phyloP scores from a whole-genome alignment of 306 rosid genomes.

The Prunus mongolica region DNA sequence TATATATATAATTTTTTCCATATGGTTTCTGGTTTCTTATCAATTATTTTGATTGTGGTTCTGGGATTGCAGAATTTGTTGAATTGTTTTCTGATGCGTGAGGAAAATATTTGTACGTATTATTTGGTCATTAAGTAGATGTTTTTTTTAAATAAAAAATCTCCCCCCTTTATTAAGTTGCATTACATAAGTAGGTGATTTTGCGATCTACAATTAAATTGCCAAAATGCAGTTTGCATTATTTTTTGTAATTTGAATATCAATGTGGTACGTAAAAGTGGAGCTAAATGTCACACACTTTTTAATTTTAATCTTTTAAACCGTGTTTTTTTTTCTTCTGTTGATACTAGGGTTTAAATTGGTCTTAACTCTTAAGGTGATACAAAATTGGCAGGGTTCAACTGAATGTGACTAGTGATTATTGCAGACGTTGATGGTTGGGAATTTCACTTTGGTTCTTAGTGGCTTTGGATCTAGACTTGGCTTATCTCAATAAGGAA shows the following conservation, averaged over 20 bases:
- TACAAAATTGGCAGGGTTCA: slow-evolving; percentile 33
- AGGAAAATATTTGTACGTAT: background rate
- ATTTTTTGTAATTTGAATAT: background rate
- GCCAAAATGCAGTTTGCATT: background rate
- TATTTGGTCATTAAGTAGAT: background rate
- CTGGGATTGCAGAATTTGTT: background rate
- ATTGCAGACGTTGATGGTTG: background rate
- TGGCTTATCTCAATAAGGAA: background rate
- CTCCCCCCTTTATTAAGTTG: no score
- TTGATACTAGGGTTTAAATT: background rate
- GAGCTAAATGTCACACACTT: background rate
- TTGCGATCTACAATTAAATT: background rate
- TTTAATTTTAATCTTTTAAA: background rate
- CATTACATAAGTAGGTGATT: background rate
- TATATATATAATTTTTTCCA: background rate
- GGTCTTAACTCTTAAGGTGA: background rate
- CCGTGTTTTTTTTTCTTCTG: background rate
- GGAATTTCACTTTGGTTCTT: slow-evolving; percentile 17
- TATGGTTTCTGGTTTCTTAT: background rate
- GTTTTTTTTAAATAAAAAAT: background rate
- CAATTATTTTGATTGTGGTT: background rate
- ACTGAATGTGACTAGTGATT: slow-evolving; percentile 16
- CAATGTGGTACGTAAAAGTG: background rate
- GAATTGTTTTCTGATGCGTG: background rate
- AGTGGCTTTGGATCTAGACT: slow-evolving; percentile 3